Evolutionary conservation across 305 asterid species (phyloP), one percentile per base, ranked within the genome.

Genomic region (Solanum aculeatissimum): DNA sequence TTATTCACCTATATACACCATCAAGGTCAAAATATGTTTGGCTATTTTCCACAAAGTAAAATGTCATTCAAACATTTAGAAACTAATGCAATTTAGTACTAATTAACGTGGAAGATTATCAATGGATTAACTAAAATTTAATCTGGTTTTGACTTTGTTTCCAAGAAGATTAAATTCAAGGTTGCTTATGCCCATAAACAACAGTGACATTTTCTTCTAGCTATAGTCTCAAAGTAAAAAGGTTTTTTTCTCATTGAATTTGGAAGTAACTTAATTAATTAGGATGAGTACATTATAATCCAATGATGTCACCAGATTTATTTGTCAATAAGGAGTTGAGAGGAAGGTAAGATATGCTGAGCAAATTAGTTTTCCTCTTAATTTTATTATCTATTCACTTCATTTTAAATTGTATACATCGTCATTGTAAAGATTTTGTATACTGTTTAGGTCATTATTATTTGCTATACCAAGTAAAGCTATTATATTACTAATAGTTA

Each of bases 241-340:
- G 12, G 4, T 6, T 12, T 8, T 74, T 10, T 81, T 58, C 40
- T 57, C 27, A 38, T 81, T 42, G 69, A 81, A 63, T 80, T 55
- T 68, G 42, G 21, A 15, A 58, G 13, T 42, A 13, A 57, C n/a
- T 71, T n/a, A 45, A 69, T 69, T 38, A 66, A 66, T 71, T n/a
- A 74, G 42, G 54, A 74, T 47, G 81, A 74, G 81, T 47, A 74
- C 42, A 74, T 8, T 47, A 74, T 23, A 8, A 23, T 74, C 23
- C 60, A 81, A 81, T 57, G 84, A 81, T 81, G 58, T 60, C 81
- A 74, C 15, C 0, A 1, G 81, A 74, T 74, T 45, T 58, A 21
- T 58, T 81, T 57, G 84, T 81, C 84, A 81, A 81, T 58, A 45
- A 53, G 84, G 74, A 81, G 84, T 81, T 81, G 70, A 45, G 84